A percentile compares a stretch with the other conserved stretches of the same genome.
phyloP scores from a whole-genome alignment of 768 basidiomycete species.

The Chlorophyllum brunneum region DNA sequence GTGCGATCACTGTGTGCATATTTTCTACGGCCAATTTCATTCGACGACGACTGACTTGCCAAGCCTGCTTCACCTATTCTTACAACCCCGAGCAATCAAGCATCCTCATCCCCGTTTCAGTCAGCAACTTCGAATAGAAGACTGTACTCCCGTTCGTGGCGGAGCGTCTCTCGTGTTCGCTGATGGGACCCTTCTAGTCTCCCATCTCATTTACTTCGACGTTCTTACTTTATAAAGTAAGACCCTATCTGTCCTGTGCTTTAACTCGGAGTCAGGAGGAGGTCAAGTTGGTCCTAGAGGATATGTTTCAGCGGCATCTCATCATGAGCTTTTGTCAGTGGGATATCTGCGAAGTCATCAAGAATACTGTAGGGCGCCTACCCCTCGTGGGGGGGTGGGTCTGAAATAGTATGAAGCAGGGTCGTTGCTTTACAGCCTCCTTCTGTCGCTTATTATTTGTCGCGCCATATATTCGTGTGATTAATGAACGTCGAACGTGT shows the following conservation, averaged over 20 bases:
- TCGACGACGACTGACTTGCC: background rate
- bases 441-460: background rate
- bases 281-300: background rate
- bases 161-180: background rate
- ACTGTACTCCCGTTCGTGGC: background rate
- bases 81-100: background rate
- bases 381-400: no score
- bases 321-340: no score
- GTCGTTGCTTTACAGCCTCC: background rate
- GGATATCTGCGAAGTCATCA: no score
- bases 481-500: conserved; percentile 6
- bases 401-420: no score
- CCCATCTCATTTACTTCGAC: background rate
- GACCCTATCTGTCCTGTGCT: background rate
- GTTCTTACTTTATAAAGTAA: no score
- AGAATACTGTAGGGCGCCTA: no score
- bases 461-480: background rate
- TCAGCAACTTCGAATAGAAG: background rate
- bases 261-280: conserved; percentile 1
- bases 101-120: conserved; percentile 7
- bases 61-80: background rate
- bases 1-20: background rate
- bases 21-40: background rate
- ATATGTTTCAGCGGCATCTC: no score
- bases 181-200: background rate